Evolutionary conservation across 225 moss, liverwort and hornwort species (phyloP), one percentile per base, ranked within the genome.

Genomic region (Lunularia cruciata): DNA sequence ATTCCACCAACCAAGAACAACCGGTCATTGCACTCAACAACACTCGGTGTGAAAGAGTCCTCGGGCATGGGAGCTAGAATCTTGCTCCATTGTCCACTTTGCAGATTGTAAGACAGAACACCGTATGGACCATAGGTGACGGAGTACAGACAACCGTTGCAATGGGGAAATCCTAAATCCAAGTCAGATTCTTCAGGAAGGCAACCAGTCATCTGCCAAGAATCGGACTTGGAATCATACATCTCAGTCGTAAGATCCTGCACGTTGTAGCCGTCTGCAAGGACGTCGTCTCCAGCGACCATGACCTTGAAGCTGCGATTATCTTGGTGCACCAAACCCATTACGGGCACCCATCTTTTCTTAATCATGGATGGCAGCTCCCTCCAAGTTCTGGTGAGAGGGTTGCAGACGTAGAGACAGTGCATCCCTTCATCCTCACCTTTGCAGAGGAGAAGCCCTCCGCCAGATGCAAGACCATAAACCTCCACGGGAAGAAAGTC

Each of bases 211-310:
- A 73, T 57, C 67, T 62, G 28, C 78, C 78, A 78, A 9, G 60
- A 52, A 34, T 61, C 49, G 28, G 42, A 45, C 6, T 51, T 33
- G 14, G 78, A 73, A 35, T 78, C 78, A 45, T 78, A 78, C 37
- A 69, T 73, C 60, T 78, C 78, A 28, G 73, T 62, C 7, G 73
- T 78, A 3, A 73, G 51, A 59, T 78, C 67, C 63, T 48, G 54
- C 46, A 77, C 77, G 47, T 53, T 71, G 47, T 70, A 65, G 2
- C 71, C 71, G 18, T 60, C 67, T 16, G 48, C 57, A 12, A 61
- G 60, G n/a, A 73, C 32, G n/a, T 78, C 68, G 38, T 73, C 73
- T 15, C 78, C 78, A 42, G 61, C 73, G 56, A 73, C 78, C 19
- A 69, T 63, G 55, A 78, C 68, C 60, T 73, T 68, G 72, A 73